Percentiles rank a stretch among this genome's conserved stretches.
Evolutionary conservation across 768 basidiomycete genomes (phyloP).

Genomic region (Lentinula detonsa): DNA sequence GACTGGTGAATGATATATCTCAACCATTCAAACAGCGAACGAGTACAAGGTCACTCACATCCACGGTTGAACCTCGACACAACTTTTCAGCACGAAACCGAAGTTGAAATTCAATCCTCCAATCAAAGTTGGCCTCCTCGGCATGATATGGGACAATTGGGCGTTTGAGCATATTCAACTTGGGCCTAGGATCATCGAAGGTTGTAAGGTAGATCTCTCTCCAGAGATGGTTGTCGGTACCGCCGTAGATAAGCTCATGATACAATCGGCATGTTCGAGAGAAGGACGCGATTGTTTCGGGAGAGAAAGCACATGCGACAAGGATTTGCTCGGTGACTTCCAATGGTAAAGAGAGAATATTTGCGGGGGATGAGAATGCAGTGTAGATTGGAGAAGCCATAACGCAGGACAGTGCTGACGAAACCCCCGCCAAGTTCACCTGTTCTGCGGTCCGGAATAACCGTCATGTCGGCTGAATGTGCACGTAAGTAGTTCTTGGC

Average conservation of each 20-base stretch:
- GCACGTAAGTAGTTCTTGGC: too few relatives aligned
- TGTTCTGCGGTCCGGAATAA: not conserved
- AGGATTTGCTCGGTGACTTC: conserved; percentile 37
- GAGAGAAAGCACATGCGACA: conserved; percentile 13
- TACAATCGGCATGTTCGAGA: conserved; percentile 30
- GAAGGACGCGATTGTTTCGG: conserved; percentile 27
- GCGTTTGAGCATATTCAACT: conserved; percentile 10
- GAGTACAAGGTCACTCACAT: not conserved
- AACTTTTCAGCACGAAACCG: not conserved
- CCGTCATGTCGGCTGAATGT: not conserved
- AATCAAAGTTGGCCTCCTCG: not conserved
- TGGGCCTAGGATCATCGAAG: conserved; percentile 45
- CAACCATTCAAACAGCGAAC: not conserved
- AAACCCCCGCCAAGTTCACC: not conserved
- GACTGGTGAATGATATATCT: not conserved
- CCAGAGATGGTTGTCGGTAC: conserved; percentile 36
- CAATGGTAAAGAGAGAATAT: conserved; percentile 21
- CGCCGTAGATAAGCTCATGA: conserved; percentile 26
- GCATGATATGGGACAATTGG: not conserved
- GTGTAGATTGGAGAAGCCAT: not conserved
- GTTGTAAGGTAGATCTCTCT: conserved; percentile 38
- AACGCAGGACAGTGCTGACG: not conserved
- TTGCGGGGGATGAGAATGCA: not conserved
- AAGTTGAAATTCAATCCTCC: not conserved
- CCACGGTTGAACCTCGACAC: not conserved